Evolutionary conservation across 1,284 basidiomycete species (phyloP).

Genomic region (Irpex sp.): DNA sequence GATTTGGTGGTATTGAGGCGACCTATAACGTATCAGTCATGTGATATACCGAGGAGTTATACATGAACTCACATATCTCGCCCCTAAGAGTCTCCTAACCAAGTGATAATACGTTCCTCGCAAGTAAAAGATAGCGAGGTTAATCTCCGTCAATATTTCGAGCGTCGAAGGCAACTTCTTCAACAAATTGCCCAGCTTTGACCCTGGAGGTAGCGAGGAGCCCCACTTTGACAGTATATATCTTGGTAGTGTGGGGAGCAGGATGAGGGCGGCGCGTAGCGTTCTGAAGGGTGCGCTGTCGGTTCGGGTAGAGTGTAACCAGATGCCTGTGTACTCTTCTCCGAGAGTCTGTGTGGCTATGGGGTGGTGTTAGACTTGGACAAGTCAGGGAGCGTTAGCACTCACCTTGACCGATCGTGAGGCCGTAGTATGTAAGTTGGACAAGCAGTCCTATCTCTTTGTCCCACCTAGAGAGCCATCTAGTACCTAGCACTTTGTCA

Average conservation of each 20-base stretch:
- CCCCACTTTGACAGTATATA: conserved; percentile 55
- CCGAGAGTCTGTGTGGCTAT: conserved; percentile 78
- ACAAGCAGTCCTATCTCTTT: conserved; percentile 72
- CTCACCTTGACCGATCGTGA: conserved; percentile 74
- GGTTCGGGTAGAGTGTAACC: conserved; percentile 52
- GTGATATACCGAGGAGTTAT: neutral
- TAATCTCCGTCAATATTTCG: conserved; percentile 62
- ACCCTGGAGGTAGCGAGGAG: conserved; percentile 27
- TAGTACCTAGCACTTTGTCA: conserved; percentile 52
- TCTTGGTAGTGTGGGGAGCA: conserved; percentile 60
- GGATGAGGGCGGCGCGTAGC: conserved; percentile 49
- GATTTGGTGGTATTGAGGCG: conserved; percentile 64
- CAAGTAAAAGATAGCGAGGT: conserved; percentile 80
- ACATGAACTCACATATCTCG: conserved; percentile 60
- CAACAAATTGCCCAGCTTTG: conserved; percentile 33
- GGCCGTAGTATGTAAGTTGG: conserved; percentile 68
- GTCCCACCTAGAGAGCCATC: conserved; percentile 80
- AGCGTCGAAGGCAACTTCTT: conserved; percentile 42
- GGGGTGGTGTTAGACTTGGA: neutral
- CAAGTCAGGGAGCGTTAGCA: neutral
- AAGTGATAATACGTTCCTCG: conserved; percentile 76
- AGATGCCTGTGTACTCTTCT: conserved; percentile 88
- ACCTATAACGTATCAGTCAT: conserved; percentile 39
- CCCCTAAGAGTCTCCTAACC: conserved; percentile 63
- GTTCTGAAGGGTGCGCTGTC: conserved; percentile 36